Base-by-base conservation (phyloP, 2,329 filamentous ascomycete genomes). In the Cryphonectria carpinicola region DNA sequence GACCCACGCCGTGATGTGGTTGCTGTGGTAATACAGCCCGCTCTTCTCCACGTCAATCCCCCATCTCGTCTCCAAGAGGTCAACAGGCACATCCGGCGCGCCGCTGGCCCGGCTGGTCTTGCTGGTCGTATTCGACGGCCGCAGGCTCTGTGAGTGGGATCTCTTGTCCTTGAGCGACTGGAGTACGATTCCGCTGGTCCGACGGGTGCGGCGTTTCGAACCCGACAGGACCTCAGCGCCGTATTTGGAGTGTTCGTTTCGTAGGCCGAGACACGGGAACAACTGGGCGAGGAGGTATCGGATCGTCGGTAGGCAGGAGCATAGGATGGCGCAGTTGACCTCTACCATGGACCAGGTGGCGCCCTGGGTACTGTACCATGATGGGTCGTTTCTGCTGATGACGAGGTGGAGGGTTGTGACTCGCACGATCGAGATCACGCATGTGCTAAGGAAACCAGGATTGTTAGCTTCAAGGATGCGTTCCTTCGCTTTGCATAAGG, bases 261-360 rank as follows among this genome's bases (percentile, higher is more conserved):
- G 62, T 11, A 66, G 43, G 56, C 67, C 63, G 43, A 76, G 39
- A 43, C 72, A 71, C 8, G 75, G 75, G 62, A 75, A 70, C 49
- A 69, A 32, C 14, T 43, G 49, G n/a, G 68, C 71, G 35, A 80
- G 64, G 7, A 80, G 67, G 19, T 79, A 79, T 2, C 80, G 78
- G 0, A 83, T 74, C 22, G 81, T 81, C 0, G 81, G 81, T 6
- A 83, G 78, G 69, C 80, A 82, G 62, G 80, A 77, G 71, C 81
- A 82, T 17, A 82, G 75, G 71, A 82, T 77, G 68, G 80, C 81
- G 65, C 79, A 77, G 63, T 80, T 80, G 71, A 82, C 79, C 72
- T 83, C 82, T 67, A 81, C 77, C 64, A 82, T 77, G 28, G 80
- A 80, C 79, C 81, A 83, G 74, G 79, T 76, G 19, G 77, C 77